Base-by-base conservation (phyloP, 371 early-diverging fungal genomes). In the Mortierella sp. region DNA sequence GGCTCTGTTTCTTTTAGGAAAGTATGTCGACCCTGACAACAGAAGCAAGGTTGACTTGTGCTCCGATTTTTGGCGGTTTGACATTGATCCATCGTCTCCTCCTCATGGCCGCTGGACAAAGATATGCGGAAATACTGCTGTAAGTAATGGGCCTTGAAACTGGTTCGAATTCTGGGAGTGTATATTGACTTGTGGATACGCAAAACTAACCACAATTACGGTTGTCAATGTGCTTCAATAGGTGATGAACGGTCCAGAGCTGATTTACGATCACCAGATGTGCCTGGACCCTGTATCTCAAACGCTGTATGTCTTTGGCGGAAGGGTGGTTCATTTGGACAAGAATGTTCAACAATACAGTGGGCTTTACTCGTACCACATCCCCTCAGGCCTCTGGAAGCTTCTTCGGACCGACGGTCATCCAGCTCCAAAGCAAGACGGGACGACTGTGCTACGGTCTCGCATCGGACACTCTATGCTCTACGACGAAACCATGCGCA, bases 211-310 rank as follows among this genome's bases (percentile, higher is more conserved):
- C 6, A 42, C 3, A n/a, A 16, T 0, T 28, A 8, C 16, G 5
- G n/a, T 24, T 54, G 7, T 9, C 21, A 19, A 21, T 47, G 9
- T 14, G 3, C 28, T 0, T 68, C 28, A 26, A 44, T 86, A 94
- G 92, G 78, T 79, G 11, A 94, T 96, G 77, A 94, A 94, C 48
- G 99, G 99, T 0, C 99, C 99, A 21, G 93, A 93, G 58, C 90
- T 99, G 16, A 90, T 98, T 26, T 99, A 95, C 81, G 99, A 99
- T 85, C 96, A 98, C 81, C 98, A 99, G 90, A 97, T 99, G 96
- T 94, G 95, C 76, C 89, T 98, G 50, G 98, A 99, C 80, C 79
- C 94, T 7, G 88, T 90, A 6, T 80, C 84, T 14, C 92, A 93
- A 71, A 91, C 90, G 14, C 74, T 99, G 0, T 99, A 97, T 86